Conservation (phyloP, 2,329 filamentous ascomycete species). For the Phialocephala sp. region DNA sequence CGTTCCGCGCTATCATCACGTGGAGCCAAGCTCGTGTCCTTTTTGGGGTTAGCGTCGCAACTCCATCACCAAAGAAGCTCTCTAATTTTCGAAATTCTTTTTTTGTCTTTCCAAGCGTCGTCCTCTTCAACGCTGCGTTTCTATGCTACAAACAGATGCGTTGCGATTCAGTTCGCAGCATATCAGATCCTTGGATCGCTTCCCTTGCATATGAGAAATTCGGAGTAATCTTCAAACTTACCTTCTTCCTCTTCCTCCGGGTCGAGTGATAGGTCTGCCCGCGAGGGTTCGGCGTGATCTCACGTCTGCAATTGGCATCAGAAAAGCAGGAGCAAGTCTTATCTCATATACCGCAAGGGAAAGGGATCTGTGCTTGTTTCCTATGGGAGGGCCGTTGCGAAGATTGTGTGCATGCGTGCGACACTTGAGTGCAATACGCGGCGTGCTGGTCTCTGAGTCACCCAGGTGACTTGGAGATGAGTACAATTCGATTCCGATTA, state of each 20-base stretch:
- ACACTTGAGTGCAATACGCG: constrained; percentile 97
- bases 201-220: constrained; percentile 90
- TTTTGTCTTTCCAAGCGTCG: constrained; percentile 68
- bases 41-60: not conserved
- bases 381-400: constrained; percentile 94
- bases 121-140: constrained; percentile 93
- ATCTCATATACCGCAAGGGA: constrained; percentile 44
- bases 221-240: constrained; percentile 87
- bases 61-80: constrained; percentile 11
- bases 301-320: constrained; percentile 90
- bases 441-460: constrained; percentile 60
- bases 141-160: constrained; percentile 84
- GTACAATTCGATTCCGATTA: constrained; percentile 49
- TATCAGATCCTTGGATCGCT: constrained; percentile 38
- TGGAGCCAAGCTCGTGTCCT: not conserved
- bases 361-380: constrained; percentile 51
- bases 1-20: not conserved
- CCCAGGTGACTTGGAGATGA: constrained; percentile 33
- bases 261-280: constrained; percentile 66
- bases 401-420: constrained; percentile 75
- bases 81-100: constrained; percentile 19
- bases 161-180: constrained; percentile 41
- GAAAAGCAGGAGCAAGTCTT: constrained; percentile 72
- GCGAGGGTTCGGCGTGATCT: constrained; percentile 84
- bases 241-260: constrained; percentile 52